Conservation (phyloP, 164 flowering plant genomes). For the Tinospora cordifolia region DNA sequence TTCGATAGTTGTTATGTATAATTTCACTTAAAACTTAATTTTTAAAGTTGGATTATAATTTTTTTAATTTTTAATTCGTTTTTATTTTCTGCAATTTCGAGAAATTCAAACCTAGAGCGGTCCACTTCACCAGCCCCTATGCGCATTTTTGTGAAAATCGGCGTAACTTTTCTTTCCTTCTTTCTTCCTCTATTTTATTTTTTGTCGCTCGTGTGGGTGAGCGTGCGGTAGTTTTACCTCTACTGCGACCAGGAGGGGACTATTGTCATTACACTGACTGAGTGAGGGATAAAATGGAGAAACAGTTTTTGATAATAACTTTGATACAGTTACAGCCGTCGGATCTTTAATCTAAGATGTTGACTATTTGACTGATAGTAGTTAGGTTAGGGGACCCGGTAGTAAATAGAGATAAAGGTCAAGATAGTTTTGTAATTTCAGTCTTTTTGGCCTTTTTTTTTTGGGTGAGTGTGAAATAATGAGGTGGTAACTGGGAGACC, state of each 20-base stretch:
- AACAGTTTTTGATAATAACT: neutral
- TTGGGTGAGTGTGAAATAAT: too few relatives aligned
- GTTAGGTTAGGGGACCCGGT: too few relatives aligned
- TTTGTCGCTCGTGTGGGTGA: neutral
- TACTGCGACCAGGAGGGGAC: too few relatives aligned
- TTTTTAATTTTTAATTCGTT: constrained; percentile 6
- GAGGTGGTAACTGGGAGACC: constrained; percentile 14
- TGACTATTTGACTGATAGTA: too few relatives aligned
- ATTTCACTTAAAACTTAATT: too few relatives aligned
- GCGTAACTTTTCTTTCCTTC: too few relatives aligned
- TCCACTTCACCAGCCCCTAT: neutral
- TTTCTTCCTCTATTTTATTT: too few relatives aligned
- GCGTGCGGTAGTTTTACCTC: neutral
- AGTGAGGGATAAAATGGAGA: neutral
- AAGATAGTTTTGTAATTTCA: neutral
- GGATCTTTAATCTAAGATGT: neutral
- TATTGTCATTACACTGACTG: neutral
- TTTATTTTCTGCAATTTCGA: constrained; percentile 11
- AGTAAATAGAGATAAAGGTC: too few relatives aligned
- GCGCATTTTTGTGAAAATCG: neutral
- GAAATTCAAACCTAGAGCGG: neutral
- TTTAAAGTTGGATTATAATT: too few relatives aligned
- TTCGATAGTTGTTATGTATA: too few relatives aligned
- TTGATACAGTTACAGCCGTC: neutral
- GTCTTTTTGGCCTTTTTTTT: neutral